Base-by-base conservation (phyloP, 495 filamentous ascomycete species). In the Apiosordaria backusii region DNA sequence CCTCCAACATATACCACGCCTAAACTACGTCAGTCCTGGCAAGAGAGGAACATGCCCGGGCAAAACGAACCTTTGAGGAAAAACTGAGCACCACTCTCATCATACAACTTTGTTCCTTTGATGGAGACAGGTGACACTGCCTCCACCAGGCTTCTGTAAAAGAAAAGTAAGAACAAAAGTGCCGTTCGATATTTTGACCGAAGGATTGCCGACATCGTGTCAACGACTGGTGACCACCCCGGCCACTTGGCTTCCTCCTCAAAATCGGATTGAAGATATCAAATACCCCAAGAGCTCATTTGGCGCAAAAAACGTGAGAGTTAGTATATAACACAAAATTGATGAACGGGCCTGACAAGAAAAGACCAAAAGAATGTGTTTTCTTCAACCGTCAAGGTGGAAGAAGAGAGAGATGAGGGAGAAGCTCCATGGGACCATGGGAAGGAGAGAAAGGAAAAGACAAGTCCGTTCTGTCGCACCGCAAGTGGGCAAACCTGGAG, bases 71-170 rank as follows among this genome's bases (percentile, higher is more conserved):
- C 66, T 62, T 91, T 92, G 74, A 93, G 84, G 79, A 83, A 94
- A 76, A 87, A 94, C 74, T 93, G 91, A 18, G 84, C 79, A 57
- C 91, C 91, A 77, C 91, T 84, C 66, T 82, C 83, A 58, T 84
- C 87, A 78, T 92, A 94, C 81, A 94, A 90, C 75, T 93, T 93
- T 71, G 86, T 83, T n/a, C 91, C 91, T 35, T 65, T 68, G 57
- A 59, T 40, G 5, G 66, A 68, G 16, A 68, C 65, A 10, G 66
- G 66, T 9, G 62, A 61, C 29, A 68, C 18, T 2, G 65, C 65
- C 21, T n/a, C 54, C 9, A 53, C 65, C 16, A 26, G 45, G 13
- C 35, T 25, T 21, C 16, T 26, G 9, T 25, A 24, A 54, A 53
- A 5, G 19, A 59, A 29, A 2, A 67, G 15, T 13, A 57, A 57